Evolutionary conservation across 2,329 filamentous ascomycete genomes (phyloP).

Genomic region (Alternaria infectoria): DNA sequence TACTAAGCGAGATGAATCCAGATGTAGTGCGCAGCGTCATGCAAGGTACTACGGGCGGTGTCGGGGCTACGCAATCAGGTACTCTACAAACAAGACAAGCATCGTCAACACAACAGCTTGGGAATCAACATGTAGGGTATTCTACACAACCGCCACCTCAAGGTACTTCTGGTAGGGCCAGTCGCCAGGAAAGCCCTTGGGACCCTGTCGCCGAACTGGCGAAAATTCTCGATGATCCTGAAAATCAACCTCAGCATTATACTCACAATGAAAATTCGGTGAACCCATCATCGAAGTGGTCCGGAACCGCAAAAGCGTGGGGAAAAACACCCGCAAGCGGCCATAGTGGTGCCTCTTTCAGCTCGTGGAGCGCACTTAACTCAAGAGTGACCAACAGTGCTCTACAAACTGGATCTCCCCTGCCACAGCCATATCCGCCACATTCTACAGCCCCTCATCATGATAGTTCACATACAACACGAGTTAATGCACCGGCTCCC

Average conservation of each 20-base stretch:
- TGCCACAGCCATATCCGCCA: neutral
- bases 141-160: neutral
- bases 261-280: neutral
- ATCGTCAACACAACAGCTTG: neutral
- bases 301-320: neutral
- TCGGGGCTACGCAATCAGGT: neutral
- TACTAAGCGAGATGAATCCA: neutral
- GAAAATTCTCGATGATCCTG: neutral
- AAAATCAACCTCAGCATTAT: neutral
- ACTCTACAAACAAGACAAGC: neutral
- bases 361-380: neutral
- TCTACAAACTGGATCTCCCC: neutral
- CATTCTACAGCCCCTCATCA: neutral
- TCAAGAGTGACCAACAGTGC: neutral
- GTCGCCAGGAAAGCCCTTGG: neutral
- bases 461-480: neutral
- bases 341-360: neutral
- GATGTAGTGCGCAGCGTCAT: neutral
- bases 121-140: neutral
- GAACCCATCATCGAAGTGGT: neutral
- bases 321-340: neutral
- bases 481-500: neutral
- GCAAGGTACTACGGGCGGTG: neutral
- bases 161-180: neutral
- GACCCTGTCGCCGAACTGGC: neutral